Evolutionary conservation across 371 early-diverging fungal genomes (phyloP).

Genomic region (Parasitella parasitica): DNA sequence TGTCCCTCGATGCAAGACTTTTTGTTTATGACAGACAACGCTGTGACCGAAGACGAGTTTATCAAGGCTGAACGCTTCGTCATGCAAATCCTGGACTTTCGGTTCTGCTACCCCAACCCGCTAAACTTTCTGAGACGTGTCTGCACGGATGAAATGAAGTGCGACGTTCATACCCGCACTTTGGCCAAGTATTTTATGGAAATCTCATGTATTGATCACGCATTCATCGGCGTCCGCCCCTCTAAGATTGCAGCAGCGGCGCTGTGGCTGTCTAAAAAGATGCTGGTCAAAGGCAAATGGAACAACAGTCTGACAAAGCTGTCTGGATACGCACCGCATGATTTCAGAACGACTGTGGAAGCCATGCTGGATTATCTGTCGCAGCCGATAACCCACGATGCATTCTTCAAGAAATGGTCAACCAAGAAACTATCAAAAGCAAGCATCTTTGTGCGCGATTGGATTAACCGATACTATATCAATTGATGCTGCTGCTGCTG

Average conservation of each 20-base stretch:
- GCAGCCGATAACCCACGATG: slow-evolving; percentile 53
- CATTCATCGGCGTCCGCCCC: slow-evolving; percentile 73
- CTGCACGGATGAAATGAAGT: slow-evolving; percentile 82
- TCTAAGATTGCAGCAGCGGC: slow-evolving; percentile 85
- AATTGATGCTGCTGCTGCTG: too few relatives aligned
- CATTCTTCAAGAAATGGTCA: slow-evolving; percentile 83
- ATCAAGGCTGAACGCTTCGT: slow-evolving; percentile 88
- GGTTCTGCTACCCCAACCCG: slow-evolving; percentile 84
- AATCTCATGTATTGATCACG: slow-evolving; percentile 84
- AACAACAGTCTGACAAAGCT: slow-evolving; percentile 64
- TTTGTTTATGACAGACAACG: slow-evolving; percentile 77
- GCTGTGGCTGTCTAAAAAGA: slow-evolving; percentile 86
- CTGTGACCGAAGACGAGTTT: slow-evolving; percentile 80
- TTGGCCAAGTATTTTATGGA: slow-evolving; percentile 98
- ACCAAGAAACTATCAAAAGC: slow-evolving; percentile 73
- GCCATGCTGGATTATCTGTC: slow-evolving; percentile 70
- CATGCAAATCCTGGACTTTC: slow-evolving; percentile 81
- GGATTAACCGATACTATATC: slow-evolving; percentile 46
- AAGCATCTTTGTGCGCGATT: slow-evolving; percentile 69
- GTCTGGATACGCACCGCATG: slow-evolving; percentile 73
- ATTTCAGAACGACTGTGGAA: slow-evolving; percentile 61
- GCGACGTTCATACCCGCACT: slow-evolving; percentile 86
- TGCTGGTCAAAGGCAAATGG: slow-evolving; percentile 84
- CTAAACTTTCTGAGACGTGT: slow-evolving; percentile 88
- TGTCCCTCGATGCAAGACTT: slow-evolving; percentile 83